phyloP scores from a whole-genome alignment of 495 filamentous ascomycete genomes.

The Thermothielavioides terrestris region DNA sequence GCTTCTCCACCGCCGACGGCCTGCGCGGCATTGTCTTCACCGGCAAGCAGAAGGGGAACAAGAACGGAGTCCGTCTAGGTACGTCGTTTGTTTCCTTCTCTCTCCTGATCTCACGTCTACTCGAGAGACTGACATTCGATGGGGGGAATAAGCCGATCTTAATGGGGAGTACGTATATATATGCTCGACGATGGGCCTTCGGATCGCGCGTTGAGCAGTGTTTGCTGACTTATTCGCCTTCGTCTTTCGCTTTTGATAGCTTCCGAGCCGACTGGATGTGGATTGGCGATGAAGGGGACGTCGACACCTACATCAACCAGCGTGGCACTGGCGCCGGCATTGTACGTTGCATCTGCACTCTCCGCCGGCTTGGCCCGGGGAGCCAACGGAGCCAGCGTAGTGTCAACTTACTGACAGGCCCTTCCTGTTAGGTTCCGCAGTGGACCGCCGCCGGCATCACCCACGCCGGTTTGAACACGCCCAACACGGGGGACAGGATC shows the following conservation, averaged over 20 bases:
- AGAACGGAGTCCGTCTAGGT: conserved; percentile 15
- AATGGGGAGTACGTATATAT: conserved; percentile 21
- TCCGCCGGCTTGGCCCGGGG: conserved; percentile 6
- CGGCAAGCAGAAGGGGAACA: conserved; percentile 12
- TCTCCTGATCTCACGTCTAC: too few species aligned
- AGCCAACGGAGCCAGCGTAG: too few species aligned
- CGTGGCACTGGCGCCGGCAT: conserved; percentile 15
- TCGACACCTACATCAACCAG: conserved; percentile 20
- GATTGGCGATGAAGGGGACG: conserved; percentile 19
- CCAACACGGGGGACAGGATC: too few species aligned
- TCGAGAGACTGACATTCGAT: too few species aligned
- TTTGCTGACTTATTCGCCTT: neutral
- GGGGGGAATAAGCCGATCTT: too few species aligned
- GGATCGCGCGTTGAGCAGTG: neutral
- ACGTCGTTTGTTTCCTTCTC: too few species aligned
- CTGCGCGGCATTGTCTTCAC: conserved; percentile 10
- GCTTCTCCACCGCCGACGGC: conserved; percentile 5
- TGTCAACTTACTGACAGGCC: too few species aligned
- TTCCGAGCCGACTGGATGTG: conserved; percentile 25
- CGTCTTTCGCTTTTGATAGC: too few species aligned
- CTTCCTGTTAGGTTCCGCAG: too few species aligned
- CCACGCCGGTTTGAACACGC: too few species aligned
- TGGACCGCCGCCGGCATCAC: too few species aligned
- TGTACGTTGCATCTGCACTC: too few species aligned
- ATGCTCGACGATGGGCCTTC: neutral